Conservation (phyloP, 2,329 filamentous ascomycete species). For the Onygenales sp. region DNA sequence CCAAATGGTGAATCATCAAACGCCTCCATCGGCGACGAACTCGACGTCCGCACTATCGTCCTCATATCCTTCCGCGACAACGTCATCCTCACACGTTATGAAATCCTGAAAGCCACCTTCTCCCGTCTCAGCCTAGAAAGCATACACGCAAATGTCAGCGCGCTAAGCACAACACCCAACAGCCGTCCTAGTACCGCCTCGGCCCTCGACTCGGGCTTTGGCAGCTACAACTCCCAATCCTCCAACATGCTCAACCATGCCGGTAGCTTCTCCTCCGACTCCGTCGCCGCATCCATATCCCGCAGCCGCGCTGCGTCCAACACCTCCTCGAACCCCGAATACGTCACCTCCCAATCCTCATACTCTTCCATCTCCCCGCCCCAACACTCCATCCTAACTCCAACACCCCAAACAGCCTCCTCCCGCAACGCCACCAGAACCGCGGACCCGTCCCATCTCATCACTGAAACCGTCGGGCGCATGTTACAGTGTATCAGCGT, state of each 20-base stretch:
- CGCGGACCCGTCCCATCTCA: constrained; percentile 51
- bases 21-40: constrained; percentile 43
- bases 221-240: constrained; percentile 66
- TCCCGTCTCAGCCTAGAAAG: constrained; percentile 81
- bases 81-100: constrained; percentile 80
- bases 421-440: constrained; percentile 1
- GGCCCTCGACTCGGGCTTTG: constrained; percentile 61
- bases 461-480: constrained; percentile 87
- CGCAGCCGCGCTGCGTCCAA: constrained; percentile 63
- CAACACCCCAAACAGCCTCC: not conserved
- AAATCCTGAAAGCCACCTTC: constrained; percentile 80
- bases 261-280: constrained; percentile 43
- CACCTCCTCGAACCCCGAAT: constrained; percentile 50
- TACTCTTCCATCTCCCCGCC: constrained; percentile 32
- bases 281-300: constrained; percentile 40
- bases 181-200: constrained; percentile 63
- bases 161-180: constrained; percentile 27
- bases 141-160: constrained; percentile 44
- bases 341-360: constrained; percentile 33
- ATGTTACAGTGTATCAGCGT: constrained; percentile 97
- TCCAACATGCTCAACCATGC: constrained; percentile 69
- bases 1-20: constrained; percentile 37
- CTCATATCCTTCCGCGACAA: constrained; percentile 81
- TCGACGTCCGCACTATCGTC: constrained; percentile 83
- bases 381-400: constrained; percentile 19